These are phyloP conservation scores for Backusella westeae DNA, from an alignment of 192 early-diverging fungal species.

Conservation along the genomic window DNA sequence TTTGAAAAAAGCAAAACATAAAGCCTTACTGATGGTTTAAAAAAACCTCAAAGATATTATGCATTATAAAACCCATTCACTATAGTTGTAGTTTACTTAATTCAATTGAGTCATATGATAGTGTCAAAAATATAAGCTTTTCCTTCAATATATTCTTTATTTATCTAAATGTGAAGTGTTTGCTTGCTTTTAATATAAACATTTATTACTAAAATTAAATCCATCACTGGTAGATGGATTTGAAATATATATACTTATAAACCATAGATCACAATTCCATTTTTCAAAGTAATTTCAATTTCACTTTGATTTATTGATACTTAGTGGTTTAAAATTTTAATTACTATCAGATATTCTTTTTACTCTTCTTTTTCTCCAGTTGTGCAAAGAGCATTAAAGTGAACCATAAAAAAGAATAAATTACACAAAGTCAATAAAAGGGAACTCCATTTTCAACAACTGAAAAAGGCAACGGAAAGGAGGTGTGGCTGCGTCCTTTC, in stretches of 20 bases:
- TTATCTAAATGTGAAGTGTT: too few species aligned
- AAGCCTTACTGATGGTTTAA: not conserved
- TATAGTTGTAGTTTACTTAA: not conserved
- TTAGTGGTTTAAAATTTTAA: not conserved
- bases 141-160: too few species aligned
- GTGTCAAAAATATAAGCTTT: not conserved
- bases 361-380: not conserved
- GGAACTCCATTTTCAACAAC: not conserved
- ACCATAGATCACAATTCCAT: not conserved
- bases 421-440: constrained; percentile 8
- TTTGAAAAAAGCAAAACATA: not conserved
- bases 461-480: constrained; percentile 6
- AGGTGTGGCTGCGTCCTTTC: not conserved
- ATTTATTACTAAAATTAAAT: not conserved
- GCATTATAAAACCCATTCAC: not conserved
- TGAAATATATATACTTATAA: not conserved
- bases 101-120: not conserved
- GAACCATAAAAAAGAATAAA: not conserved
- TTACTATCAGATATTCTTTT: not conserved
- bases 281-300: not conserved
- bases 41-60: not conserved
- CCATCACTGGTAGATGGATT: not conserved
- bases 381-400: not conserved
- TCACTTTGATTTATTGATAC: not conserved
- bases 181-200: too few species aligned